Evolutionary conservation across 2,329 filamentous ascomycete genomes (phyloP).

Genomic region (Venturia asperata): DNA sequence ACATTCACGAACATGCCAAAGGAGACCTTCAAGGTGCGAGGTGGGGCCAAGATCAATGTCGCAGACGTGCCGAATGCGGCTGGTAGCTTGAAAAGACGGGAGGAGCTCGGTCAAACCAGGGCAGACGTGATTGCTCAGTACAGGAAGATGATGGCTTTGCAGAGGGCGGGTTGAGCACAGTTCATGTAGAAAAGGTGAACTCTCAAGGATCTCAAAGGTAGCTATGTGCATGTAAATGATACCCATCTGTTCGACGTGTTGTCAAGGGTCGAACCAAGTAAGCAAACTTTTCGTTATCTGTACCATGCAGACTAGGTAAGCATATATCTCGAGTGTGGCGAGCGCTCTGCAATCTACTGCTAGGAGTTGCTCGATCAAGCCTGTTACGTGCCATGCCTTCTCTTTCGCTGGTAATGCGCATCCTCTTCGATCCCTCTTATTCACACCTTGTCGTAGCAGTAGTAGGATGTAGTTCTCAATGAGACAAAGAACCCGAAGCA

Average conservation of each 20-base stretch:
- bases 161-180: not conserved
- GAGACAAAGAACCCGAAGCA: not conserved
- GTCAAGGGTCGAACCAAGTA: not conserved
- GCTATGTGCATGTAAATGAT: conserved; percentile 22
- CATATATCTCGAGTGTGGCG: not conserved
- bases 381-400: not conserved
- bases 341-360: not conserved
- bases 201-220: not conserved
- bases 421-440: too few relatives aligned
- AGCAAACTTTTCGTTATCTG: not conserved
- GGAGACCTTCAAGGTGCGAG: conserved; percentile 58
- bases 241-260: not conserved
- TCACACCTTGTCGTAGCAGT: too few relatives aligned
- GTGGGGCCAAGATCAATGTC: conserved; percentile 59
- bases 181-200: not conserved
- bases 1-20: conserved; percentile 56
- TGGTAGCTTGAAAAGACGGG: conserved; percentile 64
- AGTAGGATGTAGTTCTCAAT: too few relatives aligned
- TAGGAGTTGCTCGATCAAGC: not conserved
- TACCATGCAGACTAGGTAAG: not conserved
- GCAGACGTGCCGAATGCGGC: conserved; percentile 60
- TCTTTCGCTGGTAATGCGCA: not conserved
- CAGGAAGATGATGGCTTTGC: conserved; percentile 54
- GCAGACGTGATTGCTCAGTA: conserved; percentile 68
- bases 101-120: conserved; percentile 64